Evolutionary conservation across 1,284 basidiomycete species (phyloP), one percentile per base, ranked within the genome.

Genomic region (Pseudozyma sp.): DNA sequence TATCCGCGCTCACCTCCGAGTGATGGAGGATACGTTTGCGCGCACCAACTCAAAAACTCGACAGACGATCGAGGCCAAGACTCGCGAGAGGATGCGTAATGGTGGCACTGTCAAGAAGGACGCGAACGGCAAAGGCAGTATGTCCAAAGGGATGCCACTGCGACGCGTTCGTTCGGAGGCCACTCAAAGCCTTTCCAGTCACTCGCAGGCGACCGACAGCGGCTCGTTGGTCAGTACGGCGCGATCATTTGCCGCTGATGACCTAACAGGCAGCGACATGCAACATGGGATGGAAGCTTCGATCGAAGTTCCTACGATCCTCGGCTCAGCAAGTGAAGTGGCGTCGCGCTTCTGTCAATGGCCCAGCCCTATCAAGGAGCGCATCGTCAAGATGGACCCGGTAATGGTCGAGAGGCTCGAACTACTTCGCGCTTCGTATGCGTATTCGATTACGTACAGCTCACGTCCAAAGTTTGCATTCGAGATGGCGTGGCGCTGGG

Each of bases 401-500:
- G 18, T 35, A 11, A 55, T 58, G 34, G 47, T 65, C 11, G 52
- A 52, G 10, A 36, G 59, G 35, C 59, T 74, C 3, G 61, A 21
- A 14, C 34, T 25, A n/a, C 50, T 74, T 34, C 61, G 71, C 4
- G 66, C 71, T 1, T 69, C 71, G 44, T 74, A 70, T 35, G 59
- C 71, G 4, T 74, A 74, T 39, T 65, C 58, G 25, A 42, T 61
- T 35, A 61, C 66, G 10, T 74, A 69, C 42, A 6, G 34, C 1
- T 21, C 39, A 14, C 54, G 55, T 42, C 66, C 66, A 13, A 53
- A 52, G 13, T 74, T 74, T 44, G 61, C 62, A 5, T 74, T 74
- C 47, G 66, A 74, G 52, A 65, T 74, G 61, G 71, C 58, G 1
- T 74, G 66, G 62, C 31, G 45, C 2, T 74, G 66, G 71, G 49